Percentiles rank a stretch among this genome's conserved stretches.
phyloP scores from a whole-genome alignment of 805 yeast genomes.

The Debaryomyces tyrocola region DNA sequence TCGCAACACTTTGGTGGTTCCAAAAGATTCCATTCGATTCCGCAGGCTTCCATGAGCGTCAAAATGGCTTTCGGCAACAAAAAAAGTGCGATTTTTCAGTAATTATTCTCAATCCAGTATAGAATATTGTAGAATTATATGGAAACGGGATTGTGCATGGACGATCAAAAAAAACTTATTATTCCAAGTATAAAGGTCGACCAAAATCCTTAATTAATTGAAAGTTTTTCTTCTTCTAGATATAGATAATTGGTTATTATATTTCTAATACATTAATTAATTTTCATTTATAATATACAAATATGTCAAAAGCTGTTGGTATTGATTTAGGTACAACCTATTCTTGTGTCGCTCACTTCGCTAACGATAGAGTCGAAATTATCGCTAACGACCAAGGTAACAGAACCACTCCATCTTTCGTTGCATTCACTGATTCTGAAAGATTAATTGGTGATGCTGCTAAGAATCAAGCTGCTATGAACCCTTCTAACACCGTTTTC shows the following conservation, averaged over 20 bases:
- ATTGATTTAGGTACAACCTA: constrained; percentile 94
- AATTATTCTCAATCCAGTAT: neutral
- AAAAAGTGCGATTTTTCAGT: neutral
- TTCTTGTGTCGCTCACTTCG: constrained; percentile 94
- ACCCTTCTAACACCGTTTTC: constrained; percentile 87
- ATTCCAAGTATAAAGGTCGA: constrained; percentile 1
- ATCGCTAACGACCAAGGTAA: constrained; percentile 98
- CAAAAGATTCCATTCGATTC: constrained; percentile 1
- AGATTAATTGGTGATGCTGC: constrained; percentile 96
- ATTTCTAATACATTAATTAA: neutral
- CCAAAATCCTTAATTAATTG: neutral
- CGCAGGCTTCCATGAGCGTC: neutral
- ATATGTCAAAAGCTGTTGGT: constrained; percentile 67
- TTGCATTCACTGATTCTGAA: constrained; percentile 90
- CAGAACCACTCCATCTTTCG: constrained; percentile 96
- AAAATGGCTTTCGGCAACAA: neutral
- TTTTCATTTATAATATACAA: neutral
- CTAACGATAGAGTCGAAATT: constrained; percentile 90
- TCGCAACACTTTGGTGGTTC: neutral
- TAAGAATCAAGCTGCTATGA: constrained; percentile 94
- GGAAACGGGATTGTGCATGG: neutral
- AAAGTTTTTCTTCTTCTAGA: neutral
- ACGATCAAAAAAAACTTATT: neutral
- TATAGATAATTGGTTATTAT: constrained; percentile 1
- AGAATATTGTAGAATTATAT: constrained; percentile 1